Evolutionary conservation across 1,139 yeast genomes (phyloP), one percentile per base, ranked within the genome.

Genomic region (Zhuliangozyma blackwelliae): DNA sequence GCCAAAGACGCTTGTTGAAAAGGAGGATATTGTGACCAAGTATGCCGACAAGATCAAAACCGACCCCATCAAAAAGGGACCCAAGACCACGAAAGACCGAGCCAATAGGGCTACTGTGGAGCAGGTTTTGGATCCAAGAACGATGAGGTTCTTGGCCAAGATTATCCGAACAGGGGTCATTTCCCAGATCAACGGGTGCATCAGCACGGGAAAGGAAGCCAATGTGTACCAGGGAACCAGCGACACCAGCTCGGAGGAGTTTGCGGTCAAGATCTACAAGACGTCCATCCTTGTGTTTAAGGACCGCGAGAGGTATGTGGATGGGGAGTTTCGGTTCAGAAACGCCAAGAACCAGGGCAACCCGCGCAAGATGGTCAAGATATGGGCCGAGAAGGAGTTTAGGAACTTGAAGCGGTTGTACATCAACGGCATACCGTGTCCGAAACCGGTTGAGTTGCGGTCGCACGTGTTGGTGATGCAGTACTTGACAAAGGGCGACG

Each of bases 341-440:
- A 85, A 87, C 54, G 72, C 83, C 33, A 87, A 88, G 49, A 77
- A 76, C 41, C 90, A 88, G 52, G 88, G 89, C 49, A 94, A 94
- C 52, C 97, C 98, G 7, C 74, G 98, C 51, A 90, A 90, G 56
- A 92, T 94, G 97, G 96, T 94, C 43, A 87, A 88, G 57, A 74
- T 90, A 26, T 94, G 99, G 99, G 98, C 98, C 0, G 98, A 94
- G 57, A 94, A 94, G 55, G 99, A 94, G 61, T 90, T 89, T 50
- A 67, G 99, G 40, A 94, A 94, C 55, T 69, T 94, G 59, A 90
- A 87, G 55, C 72, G 99, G 54, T 69, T 94, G 20, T 69, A 85
- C 55, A 62, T 73, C 35, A 75, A 80, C 40, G 95, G 95, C 0
- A 85, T 94, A 33, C 95, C 96, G 10, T 84, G 90, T 37, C 98